A percentile compares a stretch with the other conserved stretches of the same genome.
phyloP scores from a whole-genome alignment of 1,284 basidiomycete genomes.

The Boletus chippewaensis region DNA sequence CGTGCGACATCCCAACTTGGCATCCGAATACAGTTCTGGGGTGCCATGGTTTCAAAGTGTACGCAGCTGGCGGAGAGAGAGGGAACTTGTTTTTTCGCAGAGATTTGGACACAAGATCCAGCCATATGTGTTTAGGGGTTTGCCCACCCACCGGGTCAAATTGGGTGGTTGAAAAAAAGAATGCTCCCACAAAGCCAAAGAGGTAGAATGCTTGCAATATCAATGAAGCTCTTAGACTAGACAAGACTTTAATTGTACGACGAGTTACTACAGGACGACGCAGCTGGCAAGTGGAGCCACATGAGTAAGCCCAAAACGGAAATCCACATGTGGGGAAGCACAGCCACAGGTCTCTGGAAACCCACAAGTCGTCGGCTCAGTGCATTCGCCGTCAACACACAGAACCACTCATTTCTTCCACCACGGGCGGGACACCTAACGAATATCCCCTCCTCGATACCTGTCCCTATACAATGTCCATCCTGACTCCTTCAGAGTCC shows the following conservation, averaged over 20 bases:
- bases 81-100: neutral
- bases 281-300: constrained; percentile 8
- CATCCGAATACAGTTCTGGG: neutral
- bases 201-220: neutral
- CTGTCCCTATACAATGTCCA: constrained; percentile 29
- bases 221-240: neutral
- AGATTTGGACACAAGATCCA: neutral
- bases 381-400: constrained; percentile 11
- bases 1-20: constrained; percentile 11
- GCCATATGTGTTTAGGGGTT: neutral
- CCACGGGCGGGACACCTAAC: neutral
- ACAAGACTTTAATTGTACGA: neutral
- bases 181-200: neutral
- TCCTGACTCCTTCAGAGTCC: constrained; percentile 46
- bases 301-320: constrained; percentile 21
- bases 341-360: constrained; percentile 28
- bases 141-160: neutral
- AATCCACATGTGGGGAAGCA: constrained; percentile 21
- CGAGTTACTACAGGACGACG: neutral
- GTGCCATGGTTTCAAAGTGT: neutral
- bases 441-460: neutral
- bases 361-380: constrained; percentile 20
- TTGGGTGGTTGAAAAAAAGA: neutral
- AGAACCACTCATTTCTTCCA: neutral
- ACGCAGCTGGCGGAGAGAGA: too few species aligned